These are phyloP conservation scores for Pythium volutum DNA, from an alignment of 352 stramenopile genomes.

Conservation along the genomic window DNA sequence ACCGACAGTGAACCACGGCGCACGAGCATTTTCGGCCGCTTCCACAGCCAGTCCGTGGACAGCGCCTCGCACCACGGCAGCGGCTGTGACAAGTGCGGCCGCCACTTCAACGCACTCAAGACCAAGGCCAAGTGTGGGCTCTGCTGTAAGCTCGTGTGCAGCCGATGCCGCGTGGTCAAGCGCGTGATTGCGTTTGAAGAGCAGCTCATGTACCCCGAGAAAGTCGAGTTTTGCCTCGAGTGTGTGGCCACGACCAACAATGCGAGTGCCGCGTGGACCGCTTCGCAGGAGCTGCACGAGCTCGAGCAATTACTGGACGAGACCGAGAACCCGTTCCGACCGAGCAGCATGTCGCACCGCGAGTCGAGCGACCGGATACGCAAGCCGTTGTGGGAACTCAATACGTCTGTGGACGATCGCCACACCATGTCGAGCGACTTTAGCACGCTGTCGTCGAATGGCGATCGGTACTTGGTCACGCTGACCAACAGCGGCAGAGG, in stretches of 20 bases:
- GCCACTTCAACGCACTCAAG: constrained; percentile 24
- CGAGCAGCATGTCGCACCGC: not conserved
- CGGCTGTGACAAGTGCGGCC: constrained; percentile 21
- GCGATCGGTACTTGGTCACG: constrained; percentile 18
- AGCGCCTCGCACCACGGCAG: constrained; percentile 6
- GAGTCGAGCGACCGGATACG: constrained; percentile 9
- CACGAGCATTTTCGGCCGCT: constrained; percentile 14
- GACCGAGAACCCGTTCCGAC: constrained; percentile 12
- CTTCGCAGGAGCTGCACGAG: constrained; percentile 44
- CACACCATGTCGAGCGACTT: constrained; percentile 38
- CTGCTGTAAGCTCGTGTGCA: constrained; percentile 23
- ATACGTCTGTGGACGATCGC: constrained; percentile 21
- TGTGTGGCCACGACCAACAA: constrained; percentile 42
- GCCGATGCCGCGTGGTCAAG: constrained; percentile 23
- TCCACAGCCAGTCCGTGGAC: constrained; percentile 20
- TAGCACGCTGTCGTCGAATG: constrained; percentile 18
- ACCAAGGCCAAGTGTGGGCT: constrained; percentile 26
- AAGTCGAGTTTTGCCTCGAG: constrained; percentile 67
- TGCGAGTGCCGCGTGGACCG: constrained; percentile 51
- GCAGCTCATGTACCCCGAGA: constrained; percentile 47
- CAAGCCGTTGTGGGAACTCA: constrained; percentile 21
- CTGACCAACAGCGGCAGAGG: constrained; percentile 9
- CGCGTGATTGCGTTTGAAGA: constrained; percentile 42
- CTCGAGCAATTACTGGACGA: constrained; percentile 18
- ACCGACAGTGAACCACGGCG: not conserved